A percentile compares a stretch with the other conserved stretches of the same genome.
Evolutionary conservation across 139 green algal species (phyloP).

Genomic region (Chlorella sp.): DNA sequence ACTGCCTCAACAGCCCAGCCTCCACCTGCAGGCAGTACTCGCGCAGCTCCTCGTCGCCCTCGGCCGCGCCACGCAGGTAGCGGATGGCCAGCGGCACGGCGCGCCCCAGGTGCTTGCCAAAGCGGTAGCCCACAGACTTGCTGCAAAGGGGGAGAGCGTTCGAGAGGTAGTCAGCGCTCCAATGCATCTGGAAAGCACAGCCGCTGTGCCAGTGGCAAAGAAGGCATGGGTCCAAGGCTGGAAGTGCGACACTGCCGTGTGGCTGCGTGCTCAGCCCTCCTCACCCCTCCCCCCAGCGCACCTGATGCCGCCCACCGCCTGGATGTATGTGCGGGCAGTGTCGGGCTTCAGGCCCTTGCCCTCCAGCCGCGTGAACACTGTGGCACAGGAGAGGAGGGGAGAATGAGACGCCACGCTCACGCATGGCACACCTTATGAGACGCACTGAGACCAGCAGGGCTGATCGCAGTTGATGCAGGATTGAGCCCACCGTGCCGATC

Average conservation of each 20-base stretch:
- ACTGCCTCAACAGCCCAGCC: no score
- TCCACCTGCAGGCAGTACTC: constrained; percentile 86
- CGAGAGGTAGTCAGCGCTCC: no score
- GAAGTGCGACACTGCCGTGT: no score
- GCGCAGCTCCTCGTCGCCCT: constrained; percentile 87
- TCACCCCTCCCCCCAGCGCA: constrained; percentile 19
- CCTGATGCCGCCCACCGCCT: constrained; percentile 78
- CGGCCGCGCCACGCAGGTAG: constrained; percentile 61
- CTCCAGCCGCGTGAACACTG: constrained; percentile 68
- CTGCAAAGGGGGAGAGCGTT: constrained; percentile 33
- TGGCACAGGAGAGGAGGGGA: neutral
- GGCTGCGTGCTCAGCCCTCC: no score
- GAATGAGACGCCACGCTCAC: no score
- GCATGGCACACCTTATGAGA: neutral
- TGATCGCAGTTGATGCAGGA: no score
- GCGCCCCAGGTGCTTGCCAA: constrained; percentile 74
- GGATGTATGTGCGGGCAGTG: constrained; percentile 73
- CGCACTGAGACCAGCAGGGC: no score
- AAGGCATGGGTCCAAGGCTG: no score
- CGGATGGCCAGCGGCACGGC: constrained; percentile 77
- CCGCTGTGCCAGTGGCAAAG: no score
- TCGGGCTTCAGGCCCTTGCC: constrained; percentile 64
- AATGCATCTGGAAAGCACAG: no score
- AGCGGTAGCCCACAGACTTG: constrained; percentile 75
- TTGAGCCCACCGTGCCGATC: no score